A percentile compares a stretch with the other conserved stretches of the same genome.
phyloP scores from a whole-genome alignment of 495 filamentous ascomycete genomes.

The Paragyromitra xinjiangensis region DNA sequence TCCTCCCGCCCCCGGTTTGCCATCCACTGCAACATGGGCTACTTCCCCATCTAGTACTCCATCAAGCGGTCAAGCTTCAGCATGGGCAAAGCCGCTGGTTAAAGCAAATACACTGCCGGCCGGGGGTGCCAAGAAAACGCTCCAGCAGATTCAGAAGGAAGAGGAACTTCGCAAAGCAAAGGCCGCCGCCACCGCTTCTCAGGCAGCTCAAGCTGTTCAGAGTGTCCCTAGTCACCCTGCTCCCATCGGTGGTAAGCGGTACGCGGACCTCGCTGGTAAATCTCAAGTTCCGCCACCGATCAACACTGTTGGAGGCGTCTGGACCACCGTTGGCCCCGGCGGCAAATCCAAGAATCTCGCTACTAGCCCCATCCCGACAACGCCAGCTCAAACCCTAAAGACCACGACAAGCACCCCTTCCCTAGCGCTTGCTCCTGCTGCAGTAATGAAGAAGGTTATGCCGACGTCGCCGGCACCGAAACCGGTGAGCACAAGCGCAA shows the following conservation, averaged over 20 bases:
- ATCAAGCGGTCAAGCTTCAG: conserved; percentile 64
- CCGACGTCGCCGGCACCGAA: conserved; percentile 56
- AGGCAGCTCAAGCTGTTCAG: conserved; percentile 65
- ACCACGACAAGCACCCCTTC: conserved; percentile 60
- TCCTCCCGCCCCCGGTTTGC: conserved; percentile 75
- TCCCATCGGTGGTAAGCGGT: conserved; percentile 77
- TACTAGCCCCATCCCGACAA: conserved; percentile 63
- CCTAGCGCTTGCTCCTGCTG: conserved; percentile 56
- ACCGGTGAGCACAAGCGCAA: conserved; percentile 68
- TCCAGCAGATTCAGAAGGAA: conserved; percentile 96
- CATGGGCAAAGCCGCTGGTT: conserved; percentile 71
- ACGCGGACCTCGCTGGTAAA: conserved; percentile 95
- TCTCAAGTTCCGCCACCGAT: conserved; percentile 60
- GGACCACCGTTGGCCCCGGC: conserved; percentile 95
- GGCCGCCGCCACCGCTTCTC: conserved; percentile 66
- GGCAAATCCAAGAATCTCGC: conserved; percentile 77
- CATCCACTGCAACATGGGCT: conserved; percentile 91
- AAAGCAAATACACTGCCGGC: conserved; percentile 60
- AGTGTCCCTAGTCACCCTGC: conserved; percentile 63
- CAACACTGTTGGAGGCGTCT: conserved; percentile 68
- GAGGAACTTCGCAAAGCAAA: conserved; percentile 86
- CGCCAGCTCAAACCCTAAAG: conserved; percentile 68
- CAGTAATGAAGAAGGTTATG: conserved; percentile 54
- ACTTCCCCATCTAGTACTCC: conserved; percentile 68
- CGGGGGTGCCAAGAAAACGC: conserved; percentile 78